These are phyloP conservation scores for Rusavskia elegans DNA, from an alignment of 495 filamentous ascomycete species.

Conservation along the genomic window DNA sequence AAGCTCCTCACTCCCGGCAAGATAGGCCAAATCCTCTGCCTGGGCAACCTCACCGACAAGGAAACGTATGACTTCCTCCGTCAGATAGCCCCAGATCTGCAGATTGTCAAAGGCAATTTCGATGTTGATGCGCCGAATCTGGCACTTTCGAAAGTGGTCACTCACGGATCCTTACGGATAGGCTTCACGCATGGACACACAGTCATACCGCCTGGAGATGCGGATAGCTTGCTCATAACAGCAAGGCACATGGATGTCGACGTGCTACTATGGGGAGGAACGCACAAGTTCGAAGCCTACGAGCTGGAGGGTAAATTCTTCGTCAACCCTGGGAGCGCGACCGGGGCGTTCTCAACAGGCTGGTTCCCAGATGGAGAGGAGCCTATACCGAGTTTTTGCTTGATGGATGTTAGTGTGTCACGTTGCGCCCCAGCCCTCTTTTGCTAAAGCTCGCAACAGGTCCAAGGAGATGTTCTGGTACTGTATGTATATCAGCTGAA, in stretches of 20 bases:
- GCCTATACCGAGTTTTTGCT: conserved; percentile 83
- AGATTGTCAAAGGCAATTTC: conserved; percentile 87
- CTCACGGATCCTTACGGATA: conserved; percentile 81
- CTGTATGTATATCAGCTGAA: conserved; percentile 95
- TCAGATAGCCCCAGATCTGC: conserved; percentile 78
- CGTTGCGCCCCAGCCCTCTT: conserved; percentile 1
- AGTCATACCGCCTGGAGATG: conserved; percentile 79
- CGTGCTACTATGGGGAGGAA: conserved; percentile 94
- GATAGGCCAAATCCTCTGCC: conserved; percentile 92
- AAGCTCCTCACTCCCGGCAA: conserved; percentile 96
- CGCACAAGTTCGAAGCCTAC: conserved; percentile 92
- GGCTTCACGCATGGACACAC: conserved; percentile 96
- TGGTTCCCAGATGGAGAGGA: conserved; percentile 62
- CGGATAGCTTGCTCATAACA: conserved; percentile 80
- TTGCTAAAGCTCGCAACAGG: conserved; percentile 31
- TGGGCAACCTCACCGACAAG: conserved; percentile 92
- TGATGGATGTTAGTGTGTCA: conserved; percentile 81
- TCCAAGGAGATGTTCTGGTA: conserved; percentile 93
- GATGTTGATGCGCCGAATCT: conserved; percentile 86
- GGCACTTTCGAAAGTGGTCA: conserved; percentile 83
- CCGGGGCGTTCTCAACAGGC: conserved; percentile 63
- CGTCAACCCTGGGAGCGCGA: conserved; percentile 92
- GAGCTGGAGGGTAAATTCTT: conserved; percentile 99
- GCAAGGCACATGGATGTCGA: conserved; percentile 94
- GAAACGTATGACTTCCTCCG: conserved; percentile 91